These are phyloP conservation scores for Didymella exigua DNA, from an alignment of 2,329 filamentous ascomycete species.

Conservation along the genomic window DNA sequence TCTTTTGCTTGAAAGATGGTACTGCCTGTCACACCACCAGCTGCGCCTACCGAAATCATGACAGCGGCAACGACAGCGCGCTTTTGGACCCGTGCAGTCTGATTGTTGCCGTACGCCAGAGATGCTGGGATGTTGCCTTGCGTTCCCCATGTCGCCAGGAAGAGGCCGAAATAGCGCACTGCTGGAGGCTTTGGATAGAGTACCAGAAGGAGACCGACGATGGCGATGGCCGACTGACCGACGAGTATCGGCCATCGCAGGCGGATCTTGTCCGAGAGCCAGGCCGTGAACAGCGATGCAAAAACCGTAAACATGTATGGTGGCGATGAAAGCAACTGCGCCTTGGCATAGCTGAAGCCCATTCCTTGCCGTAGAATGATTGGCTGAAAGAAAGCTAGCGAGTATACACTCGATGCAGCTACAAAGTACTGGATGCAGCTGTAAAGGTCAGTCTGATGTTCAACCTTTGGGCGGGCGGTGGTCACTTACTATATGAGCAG, in stretches of 20 bases:
- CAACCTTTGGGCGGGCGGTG: background rate
- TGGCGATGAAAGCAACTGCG: conserved; percentile 32
- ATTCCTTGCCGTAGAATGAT: conserved; percentile 36
- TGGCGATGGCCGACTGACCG: conserved; percentile 25
- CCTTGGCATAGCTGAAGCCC: conserved; percentile 31
- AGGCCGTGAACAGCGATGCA: conserved; percentile 24
- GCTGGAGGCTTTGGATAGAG: conserved; percentile 29
- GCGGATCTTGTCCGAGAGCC: conserved; percentile 31
- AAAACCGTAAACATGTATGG: conserved; percentile 33
- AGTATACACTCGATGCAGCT: conserved; percentile 34
- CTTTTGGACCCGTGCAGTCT: conserved; percentile 39
- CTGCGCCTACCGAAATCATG: conserved; percentile 35
- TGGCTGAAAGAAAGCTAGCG: conserved; percentile 31
- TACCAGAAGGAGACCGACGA: conserved; percentile 29
- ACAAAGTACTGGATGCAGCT: conserved; percentile 41
- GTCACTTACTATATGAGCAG: conserved; percentile 33
- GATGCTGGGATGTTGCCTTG: conserved; percentile 27
- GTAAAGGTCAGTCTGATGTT: conserved; percentile 1
- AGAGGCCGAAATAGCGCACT: conserved; percentile 34
- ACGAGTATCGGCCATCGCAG: conserved; percentile 32
- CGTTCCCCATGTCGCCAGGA: conserved; percentile 30
- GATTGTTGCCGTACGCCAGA: conserved; percentile 38
- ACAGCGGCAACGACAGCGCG: conserved; percentile 39
- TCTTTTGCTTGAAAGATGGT: conserved; percentile 36
- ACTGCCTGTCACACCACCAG: conserved; percentile 33